phyloP scores from a whole-genome alignment of 2,329 filamentous ascomycete genomes.

The Metarhizium humberi region DNA sequence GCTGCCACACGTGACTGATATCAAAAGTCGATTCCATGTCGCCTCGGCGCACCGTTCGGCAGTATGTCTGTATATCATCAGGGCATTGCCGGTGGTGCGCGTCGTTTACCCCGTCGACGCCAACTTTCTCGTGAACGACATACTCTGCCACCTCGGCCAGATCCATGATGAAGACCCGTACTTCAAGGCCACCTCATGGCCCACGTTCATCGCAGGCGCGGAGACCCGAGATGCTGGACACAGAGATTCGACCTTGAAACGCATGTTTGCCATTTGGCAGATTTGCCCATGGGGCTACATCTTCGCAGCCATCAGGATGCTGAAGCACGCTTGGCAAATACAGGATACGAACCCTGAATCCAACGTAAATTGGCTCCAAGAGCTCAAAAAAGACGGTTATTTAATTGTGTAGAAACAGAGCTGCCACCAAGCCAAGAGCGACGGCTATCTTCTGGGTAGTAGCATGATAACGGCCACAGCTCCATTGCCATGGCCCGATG shows the following conservation, averaged over 20 bases:
- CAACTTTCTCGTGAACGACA: constrained; percentile 36
- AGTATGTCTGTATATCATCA: constrained; percentile 37
- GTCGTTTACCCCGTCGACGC: constrained; percentile 29
- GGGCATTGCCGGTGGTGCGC: constrained; percentile 29
- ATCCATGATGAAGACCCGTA: constrained; percentile 39
- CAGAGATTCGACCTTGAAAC: constrained; percentile 41
- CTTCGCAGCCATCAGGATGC: constrained; percentile 38
- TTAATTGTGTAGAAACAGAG: constrained; percentile 30
- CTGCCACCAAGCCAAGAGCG: background rate
- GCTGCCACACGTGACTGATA: constrained; percentile 25
- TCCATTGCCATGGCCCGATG: background rate
- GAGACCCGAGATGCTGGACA: constrained; percentile 38
- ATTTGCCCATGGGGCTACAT: constrained; percentile 42
- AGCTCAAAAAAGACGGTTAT: constrained; percentile 33
- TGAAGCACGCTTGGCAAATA: constrained; percentile 36
- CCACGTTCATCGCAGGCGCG: constrained; percentile 47
- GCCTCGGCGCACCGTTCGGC: constrained; percentile 37
- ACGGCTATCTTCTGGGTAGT: background rate
- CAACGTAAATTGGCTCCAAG: constrained; percentile 30
- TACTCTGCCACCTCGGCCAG: constrained; percentile 39
- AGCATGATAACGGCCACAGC: background rate
- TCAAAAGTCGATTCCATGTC: constrained; percentile 32
- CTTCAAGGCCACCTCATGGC: constrained; percentile 53
- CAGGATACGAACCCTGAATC: constrained; percentile 23
- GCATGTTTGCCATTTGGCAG: constrained; percentile 33